phyloP scores from a whole-genome alignment of 768 basidiomycete species.

The Lentinula lateritia region DNA sequence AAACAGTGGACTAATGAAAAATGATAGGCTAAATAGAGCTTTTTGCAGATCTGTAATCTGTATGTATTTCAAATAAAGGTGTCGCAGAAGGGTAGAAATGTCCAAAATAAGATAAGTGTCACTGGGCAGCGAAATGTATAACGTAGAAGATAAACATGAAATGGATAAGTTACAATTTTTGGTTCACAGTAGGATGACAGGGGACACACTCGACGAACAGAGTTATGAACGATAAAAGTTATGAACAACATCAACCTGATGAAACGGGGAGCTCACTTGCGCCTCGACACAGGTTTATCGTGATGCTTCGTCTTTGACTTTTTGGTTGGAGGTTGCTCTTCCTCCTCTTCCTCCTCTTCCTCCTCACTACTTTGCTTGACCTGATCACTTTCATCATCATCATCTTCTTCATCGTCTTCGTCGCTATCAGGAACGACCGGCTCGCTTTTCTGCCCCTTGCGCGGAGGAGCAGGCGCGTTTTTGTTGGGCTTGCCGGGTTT shows the following conservation, averaged over 20 bases:
- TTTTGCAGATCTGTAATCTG: too few species aligned
- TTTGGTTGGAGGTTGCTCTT: conserved; percentile 5
- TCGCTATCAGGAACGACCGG: neutral
- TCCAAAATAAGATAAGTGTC: neutral
- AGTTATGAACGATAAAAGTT: neutral
- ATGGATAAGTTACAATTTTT: neutral
- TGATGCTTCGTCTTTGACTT: conserved; percentile 1
- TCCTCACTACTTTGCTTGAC: neutral
- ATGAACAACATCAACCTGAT: neutral
- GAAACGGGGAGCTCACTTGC: neutral
- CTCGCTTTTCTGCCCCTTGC: neutral
- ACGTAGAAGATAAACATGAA: neutral
- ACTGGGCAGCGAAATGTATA: neutral
- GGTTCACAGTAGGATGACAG: too few species aligned
- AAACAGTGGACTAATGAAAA: too few species aligned
- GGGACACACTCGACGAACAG: neutral
- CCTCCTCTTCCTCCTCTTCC: neutral
- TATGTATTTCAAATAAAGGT: too few species aligned
- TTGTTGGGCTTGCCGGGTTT: neutral
- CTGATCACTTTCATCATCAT: neutral
- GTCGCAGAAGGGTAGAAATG: neutral
- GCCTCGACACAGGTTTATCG: conserved; percentile 1
- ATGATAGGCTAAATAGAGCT: too few species aligned
- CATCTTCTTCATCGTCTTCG: neutral
- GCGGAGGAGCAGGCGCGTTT: neutral